Evolutionary conservation across 305 asterid genomes (phyloP), one percentile per base, ranked within the genome.

Genomic region (Ilex paraguariensis): DNA sequence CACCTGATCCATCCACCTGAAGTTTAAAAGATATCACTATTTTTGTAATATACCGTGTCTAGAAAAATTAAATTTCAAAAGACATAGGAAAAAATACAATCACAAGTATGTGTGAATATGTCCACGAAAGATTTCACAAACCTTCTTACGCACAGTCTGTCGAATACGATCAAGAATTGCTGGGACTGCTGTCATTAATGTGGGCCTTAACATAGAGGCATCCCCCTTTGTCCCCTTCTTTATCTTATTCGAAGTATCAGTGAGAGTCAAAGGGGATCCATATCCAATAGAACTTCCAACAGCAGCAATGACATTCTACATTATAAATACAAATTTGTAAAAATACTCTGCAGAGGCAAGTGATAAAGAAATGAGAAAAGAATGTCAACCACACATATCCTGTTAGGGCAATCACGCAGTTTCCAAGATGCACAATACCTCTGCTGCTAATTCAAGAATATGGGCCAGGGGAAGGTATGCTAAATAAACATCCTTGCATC

Each of bases 131-230:
- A 64, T 52, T 56, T 44, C 59, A 16, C 64, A 61, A 45, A 92
- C 99, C 95, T 93, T 93, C 84, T 90, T 90, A 62, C 90, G 92
- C 64, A 93, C 99, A 62, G 96, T 97, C 65, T 86, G 97, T 68
- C 96, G 91, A 74, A 93, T 96, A 57, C 97, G 96, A 72, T 90
- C 99, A 63, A 93, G 97, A 66, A 94, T 94, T 63, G 97, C 97
- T 31, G 97, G 97, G 68, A 94, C 99, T 66, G 96, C 88, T 54
- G 97, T 92, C 97, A 94, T 70, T 58, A 94, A 59, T 16, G 97
- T 90, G 13, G 99, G 99, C 58, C 79, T 83, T 64, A 93, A 71
- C 52, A 73, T 72, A 28, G 99, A 72, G 56, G 99, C 99, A 72
- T 93, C 99, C 36, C 99, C 99, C 77, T 86, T 82, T 44, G 99